Evolutionary conservation across 2,329 filamentous ascomycete genomes (phyloP).

Genomic region (Curvularia eragrostidis): DNA sequence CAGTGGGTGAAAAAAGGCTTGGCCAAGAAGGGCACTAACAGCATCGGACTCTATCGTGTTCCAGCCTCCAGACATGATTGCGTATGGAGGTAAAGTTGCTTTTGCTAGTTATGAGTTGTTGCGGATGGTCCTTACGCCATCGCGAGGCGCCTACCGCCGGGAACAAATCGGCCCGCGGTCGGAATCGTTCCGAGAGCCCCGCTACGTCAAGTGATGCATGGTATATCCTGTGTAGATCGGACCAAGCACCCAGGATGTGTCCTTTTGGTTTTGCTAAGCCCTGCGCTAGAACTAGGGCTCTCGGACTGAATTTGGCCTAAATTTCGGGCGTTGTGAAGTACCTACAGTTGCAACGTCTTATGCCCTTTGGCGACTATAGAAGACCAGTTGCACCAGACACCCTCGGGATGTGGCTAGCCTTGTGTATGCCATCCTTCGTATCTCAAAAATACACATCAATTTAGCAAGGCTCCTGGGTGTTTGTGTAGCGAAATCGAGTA

Average conservation of each 20-base stretch:
- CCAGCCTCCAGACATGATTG: slow-evolving; percentile 30
- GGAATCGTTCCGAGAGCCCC: slow-evolving; percentile 28
- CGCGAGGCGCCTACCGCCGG: slow-evolving; percentile 24
- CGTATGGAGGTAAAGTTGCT: background rate
- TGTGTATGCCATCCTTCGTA: background rate
- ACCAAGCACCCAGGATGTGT: background rate
- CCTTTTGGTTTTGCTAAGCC: background rate
- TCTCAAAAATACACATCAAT: background rate
- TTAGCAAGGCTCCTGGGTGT: background rate
- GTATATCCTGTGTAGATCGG: slow-evolving; percentile 2
- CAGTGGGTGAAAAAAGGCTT: slow-evolving; percentile 4
- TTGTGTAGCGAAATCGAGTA: background rate
- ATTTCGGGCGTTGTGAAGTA: background rate
- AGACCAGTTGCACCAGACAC: background rate
- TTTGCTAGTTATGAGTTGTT: slow-evolving; percentile 18
- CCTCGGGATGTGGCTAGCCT: no score
- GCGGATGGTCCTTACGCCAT: slow-evolving; percentile 22
- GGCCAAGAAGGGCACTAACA: slow-evolving; percentile 60
- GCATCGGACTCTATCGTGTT: slow-evolving; percentile 65
- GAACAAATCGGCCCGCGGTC: slow-evolving; percentile 24
- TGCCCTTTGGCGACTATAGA: background rate
- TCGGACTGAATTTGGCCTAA: background rate
- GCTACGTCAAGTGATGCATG: slow-evolving; percentile 1
- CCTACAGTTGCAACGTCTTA: background rate
- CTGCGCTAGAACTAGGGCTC: background rate